Evolutionary conservation across 768 basidiomycete genomes (phyloP).

Genomic region (Leccinum uliginosum): DNA sequence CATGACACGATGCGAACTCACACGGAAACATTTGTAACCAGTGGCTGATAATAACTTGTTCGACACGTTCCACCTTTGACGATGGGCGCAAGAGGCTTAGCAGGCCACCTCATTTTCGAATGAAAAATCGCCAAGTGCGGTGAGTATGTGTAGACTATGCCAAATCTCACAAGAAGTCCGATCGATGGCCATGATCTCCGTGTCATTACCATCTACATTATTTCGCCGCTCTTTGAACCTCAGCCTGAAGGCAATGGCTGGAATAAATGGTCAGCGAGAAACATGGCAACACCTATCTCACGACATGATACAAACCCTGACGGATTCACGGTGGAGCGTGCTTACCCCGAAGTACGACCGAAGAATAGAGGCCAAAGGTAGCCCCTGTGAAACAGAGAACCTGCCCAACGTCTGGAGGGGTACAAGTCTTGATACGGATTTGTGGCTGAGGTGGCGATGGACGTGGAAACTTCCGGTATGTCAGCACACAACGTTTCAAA

Average conservation of each 20-base stretch:
- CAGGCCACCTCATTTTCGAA: constrained; percentile 16
- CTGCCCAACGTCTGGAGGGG: not conserved
- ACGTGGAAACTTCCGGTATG: constrained; percentile 12
- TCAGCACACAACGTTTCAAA: constrained; percentile 15
- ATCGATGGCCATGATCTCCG: constrained; percentile 25
- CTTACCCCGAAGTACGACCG: not conserved
- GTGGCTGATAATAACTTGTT: constrained; percentile 2
- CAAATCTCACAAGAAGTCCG: constrained; percentile 15
- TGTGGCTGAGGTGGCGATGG: not conserved
- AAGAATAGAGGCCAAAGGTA: constrained; percentile 2
- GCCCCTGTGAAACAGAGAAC: not conserved
- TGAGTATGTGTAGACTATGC: constrained; percentile 5
- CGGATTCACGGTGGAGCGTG: not conserved
- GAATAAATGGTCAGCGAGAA: not conserved
- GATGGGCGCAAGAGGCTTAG: constrained; percentile 1
- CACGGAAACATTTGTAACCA: constrained; percentile 9
- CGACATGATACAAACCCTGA: not conserved
- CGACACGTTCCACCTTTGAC: constrained; percentile 4
- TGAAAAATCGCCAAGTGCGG: constrained; percentile 24
- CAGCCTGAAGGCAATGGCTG: constrained; percentile 3
- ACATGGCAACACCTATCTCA: not conserved
- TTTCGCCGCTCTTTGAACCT: constrained; percentile 11
- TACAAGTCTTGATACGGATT: not conserved
- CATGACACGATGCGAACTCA: constrained; percentile 1
- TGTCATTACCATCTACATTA: constrained; percentile 7